phyloP scores from a whole-genome alignment of 495 filamentous ascomycete species.

The Hypoxylon lenormandii region DNA sequence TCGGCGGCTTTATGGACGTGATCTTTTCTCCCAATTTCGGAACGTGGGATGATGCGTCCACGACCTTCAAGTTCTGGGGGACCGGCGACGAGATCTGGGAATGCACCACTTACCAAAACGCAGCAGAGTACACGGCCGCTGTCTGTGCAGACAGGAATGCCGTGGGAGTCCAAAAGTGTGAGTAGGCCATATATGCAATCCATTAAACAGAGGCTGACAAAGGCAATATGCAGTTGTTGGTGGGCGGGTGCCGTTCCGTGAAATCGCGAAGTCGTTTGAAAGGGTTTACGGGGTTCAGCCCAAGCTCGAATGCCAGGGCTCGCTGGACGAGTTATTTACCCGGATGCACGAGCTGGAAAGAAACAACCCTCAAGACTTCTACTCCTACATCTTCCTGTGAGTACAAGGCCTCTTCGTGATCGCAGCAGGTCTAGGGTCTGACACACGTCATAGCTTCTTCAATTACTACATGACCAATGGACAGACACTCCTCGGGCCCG shows the following conservation, averaged over 20 bases:
- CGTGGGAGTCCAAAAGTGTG: conserved; percentile 48
- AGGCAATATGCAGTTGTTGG: conserved; percentile 45
- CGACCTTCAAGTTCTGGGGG: conserved; percentile 51
- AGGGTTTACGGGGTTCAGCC: conserved; percentile 51
- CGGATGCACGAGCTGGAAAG: conserved; percentile 48
- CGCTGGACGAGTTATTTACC: conserved; percentile 51
- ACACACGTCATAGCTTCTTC: conserved; percentile 38
- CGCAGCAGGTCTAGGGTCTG: conserved; percentile 6
- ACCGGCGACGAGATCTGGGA: conserved; percentile 55
- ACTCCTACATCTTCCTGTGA: conserved; percentile 46
- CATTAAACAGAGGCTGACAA: background rate
- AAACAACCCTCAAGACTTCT: conserved; percentile 41
- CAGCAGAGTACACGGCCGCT: conserved; percentile 55
- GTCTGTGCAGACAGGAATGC: conserved; percentile 49
- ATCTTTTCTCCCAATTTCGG: conserved; percentile 41
- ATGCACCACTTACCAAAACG: conserved; percentile 51
- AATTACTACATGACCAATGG: conserved; percentile 48
- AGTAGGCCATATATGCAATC: conserved; percentile 20
- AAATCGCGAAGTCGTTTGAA: conserved; percentile 48
- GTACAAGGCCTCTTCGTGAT: background rate
- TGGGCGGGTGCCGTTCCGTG: conserved; percentile 45
- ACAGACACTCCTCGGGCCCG: conserved; percentile 30
- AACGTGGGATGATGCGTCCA: conserved; percentile 38
- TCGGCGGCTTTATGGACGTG: conserved; percentile 50
- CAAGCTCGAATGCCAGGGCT: conserved; percentile 50